Base-by-base conservation (phyloP, 306 rosid genomes). In the Ormosia emarginata region DNA sequence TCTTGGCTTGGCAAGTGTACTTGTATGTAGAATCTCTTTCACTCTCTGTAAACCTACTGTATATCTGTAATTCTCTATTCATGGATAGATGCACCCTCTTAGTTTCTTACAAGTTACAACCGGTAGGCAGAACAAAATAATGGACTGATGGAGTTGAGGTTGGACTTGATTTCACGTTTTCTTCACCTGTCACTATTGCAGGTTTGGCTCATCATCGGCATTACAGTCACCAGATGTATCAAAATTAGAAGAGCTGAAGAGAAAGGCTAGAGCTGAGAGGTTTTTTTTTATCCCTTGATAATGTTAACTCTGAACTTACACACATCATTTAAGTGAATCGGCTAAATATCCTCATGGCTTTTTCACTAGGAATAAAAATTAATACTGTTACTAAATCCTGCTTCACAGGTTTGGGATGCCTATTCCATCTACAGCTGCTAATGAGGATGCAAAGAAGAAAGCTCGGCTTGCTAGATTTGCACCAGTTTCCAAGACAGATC, bases 241-340 rank as follows among this genome's bases (percentile, higher is more conserved):
- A 13, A 86, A 75, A 15, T 69, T 91, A 5, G 97, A 91, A 76
- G 92, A 88, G 56, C 81, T 81, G 86, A 92, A 92, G 85, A 85
- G 91, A 74, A 93, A 93, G 81, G 95, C 94, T 55, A 91, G 97
- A 80, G 94, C 92, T 37, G 95, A 88, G 88, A 93, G 97, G 95
- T 93, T 75, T 59, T 67, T 67, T 3, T 4, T 39, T 39, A 13
- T 63, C 70, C 24, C 8, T 57, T 71, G 52, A 69, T 30, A 14
- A 15, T 73, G 11, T 83, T 32, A 13, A 66, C 41, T 14, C 39
- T 50, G 65, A 17, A 40, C 9, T 65, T n/a, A 3, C 8, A 11
- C 10, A 0, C 47, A 66, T 63, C 49, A 17, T 14, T 17, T 24
- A 79, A 67, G 46, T 18, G 70, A 69, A 36, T 47, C 14, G 14